These are phyloP conservation scores for Vaccinium myrtillus DNA, from an alignment of 148 eudicot genomes.

Conservation along the genomic window DNA sequence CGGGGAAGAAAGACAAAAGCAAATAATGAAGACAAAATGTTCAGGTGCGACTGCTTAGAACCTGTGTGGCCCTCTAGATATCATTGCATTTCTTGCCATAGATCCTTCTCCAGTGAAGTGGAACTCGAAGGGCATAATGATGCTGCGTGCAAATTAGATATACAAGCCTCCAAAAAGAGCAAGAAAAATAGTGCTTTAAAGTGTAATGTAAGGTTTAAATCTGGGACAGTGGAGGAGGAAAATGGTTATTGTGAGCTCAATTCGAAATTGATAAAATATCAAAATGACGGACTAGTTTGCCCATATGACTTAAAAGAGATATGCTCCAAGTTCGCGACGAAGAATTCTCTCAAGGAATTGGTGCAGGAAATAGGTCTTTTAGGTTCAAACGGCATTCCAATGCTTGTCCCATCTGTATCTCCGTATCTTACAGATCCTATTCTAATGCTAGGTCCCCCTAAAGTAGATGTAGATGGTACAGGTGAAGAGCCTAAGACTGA, in stretches of 20 bases:
- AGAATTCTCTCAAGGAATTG: conserved; percentile 55
- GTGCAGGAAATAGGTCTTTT: conserved; percentile 57
- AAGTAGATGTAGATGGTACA: conserved; percentile 11
- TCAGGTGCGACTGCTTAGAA: conserved; percentile 67
- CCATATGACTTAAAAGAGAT: conserved; percentile 54
- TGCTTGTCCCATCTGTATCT: conserved; percentile 43
- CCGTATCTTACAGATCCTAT: conserved; percentile 43
- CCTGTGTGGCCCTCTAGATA: conserved; percentile 52
- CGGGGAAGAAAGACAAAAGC: conserved; percentile 35
- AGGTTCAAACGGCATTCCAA: conserved; percentile 56
- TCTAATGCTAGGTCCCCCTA: conserved; percentile 25
- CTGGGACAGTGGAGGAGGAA: conserved; percentile 22
- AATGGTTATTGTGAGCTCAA: conserved; percentile 23
- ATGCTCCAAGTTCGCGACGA: conserved; percentile 50
- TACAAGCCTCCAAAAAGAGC: conserved; percentile 28
- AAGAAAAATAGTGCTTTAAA: conserved; percentile 28
- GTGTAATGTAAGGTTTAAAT: conserved; percentile 17
- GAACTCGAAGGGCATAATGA: conserved; percentile 46
- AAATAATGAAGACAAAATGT: conserved; percentile 33
- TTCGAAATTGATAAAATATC: conserved; percentile 29
- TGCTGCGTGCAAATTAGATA: conserved; percentile 34
- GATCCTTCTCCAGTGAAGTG: conserved; percentile 35
- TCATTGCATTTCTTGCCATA: conserved; percentile 64
- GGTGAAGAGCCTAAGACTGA: conserved; percentile 20
- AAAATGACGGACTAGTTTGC: conserved; percentile 36